Percentiles rank a stretch among this genome's conserved stretches.
These are phyloP conservation scores for Quercus bicolor DNA, from an alignment of 306 rosid genomes.

Conservation along the genomic window DNA sequence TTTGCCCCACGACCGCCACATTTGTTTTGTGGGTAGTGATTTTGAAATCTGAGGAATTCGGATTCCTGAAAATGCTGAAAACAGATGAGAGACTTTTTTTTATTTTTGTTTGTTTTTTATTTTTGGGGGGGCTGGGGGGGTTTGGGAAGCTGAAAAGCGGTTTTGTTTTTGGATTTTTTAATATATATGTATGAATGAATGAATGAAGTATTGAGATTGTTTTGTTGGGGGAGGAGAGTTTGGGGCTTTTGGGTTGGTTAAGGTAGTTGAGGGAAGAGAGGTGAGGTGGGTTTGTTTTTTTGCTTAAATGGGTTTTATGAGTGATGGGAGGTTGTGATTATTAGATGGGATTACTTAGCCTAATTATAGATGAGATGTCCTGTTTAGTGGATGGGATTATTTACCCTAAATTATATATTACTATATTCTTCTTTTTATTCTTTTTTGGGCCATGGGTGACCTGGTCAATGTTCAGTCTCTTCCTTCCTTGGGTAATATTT, in stretches of 20 bases:
- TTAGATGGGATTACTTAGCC: neutral
- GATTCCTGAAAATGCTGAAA: neutral
- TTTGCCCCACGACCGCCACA: constrained; percentile 88
- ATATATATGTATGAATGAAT: too few species aligned
- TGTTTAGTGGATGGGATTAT: constrained; percentile 4
- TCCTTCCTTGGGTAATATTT: neutral
- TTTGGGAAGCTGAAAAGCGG: neutral
- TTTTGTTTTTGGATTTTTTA: neutral
- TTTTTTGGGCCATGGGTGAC: neutral
- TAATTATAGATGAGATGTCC: constrained; percentile 28
- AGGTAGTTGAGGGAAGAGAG: constrained; percentile 47
- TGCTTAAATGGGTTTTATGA: constrained; percentile 33
- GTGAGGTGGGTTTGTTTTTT: constrained; percentile 23
- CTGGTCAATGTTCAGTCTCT: neutral
- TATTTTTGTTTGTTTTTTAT: neutral
- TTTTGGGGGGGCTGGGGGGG: neutral
- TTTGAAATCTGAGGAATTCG: neutral
- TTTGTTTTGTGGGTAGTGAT: constrained; percentile 55
- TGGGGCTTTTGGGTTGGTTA: constrained; percentile 26
- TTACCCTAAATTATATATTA: neutral
- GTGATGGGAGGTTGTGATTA: constrained; percentile 19
- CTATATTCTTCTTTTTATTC: neutral
- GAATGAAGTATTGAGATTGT: neutral
- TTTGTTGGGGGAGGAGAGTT: neutral
- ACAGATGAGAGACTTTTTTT: neutral